phyloP scores from a whole-genome alignment of 2,329 filamentous ascomycete genomes.

The Aspergillus sp. region DNA sequence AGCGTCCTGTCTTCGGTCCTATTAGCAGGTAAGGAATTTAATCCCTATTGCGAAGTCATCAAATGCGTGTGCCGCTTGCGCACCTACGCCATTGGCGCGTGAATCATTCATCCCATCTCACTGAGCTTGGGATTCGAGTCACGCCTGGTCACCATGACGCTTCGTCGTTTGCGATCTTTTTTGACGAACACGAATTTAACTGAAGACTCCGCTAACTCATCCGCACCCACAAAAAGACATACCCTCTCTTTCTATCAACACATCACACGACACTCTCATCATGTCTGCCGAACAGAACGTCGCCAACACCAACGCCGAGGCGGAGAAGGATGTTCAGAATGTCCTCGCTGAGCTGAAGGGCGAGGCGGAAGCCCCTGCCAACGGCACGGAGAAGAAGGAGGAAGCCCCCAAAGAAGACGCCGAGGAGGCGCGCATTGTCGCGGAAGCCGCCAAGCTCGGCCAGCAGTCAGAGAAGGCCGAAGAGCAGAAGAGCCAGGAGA shows the following conservation, averaged over 20 bases:
- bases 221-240: not conserved
- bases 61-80: not conserved
- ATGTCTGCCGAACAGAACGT: constrained; percentile 42
- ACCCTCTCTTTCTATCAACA: not conserved
- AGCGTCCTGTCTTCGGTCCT: not conserved
- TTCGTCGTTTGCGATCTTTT: no score
- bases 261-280: constrained; percentile 4
- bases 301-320: constrained; percentile 37
- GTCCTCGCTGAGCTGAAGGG: constrained; percentile 46
- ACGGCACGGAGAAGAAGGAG: constrained; percentile 18
- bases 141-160: not conserved
- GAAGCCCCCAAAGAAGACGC: constrained; percentile 29
- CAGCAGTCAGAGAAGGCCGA: constrained; percentile 37
- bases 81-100: no score
- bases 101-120: no score
- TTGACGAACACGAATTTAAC: no score
- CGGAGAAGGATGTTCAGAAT: constrained; percentile 48
- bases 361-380: constrained; percentile 21
- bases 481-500: constrained; percentile 28
- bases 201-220: no score
- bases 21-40: not conserved
- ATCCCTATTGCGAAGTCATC: not conserved
- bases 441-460: constrained; percentile 36
- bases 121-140: not conserved
- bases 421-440: constrained; percentile 39